Conservation (phyloP, 371 early-diverging fungal species). For the Rhizomucor pusillus region DNA sequence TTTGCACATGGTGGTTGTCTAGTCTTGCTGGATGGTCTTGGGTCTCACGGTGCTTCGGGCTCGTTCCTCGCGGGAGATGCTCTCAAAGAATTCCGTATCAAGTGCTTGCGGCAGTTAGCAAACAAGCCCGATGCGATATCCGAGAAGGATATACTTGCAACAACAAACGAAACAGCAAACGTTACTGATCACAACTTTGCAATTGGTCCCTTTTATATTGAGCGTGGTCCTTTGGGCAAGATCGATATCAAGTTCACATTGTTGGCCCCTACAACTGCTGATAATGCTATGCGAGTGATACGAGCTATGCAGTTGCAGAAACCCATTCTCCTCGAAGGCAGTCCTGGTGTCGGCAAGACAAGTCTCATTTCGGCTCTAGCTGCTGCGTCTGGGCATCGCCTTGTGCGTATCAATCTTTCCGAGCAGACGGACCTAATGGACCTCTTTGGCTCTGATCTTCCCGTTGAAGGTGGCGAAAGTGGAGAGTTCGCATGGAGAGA, state of each 20-base stretch:
- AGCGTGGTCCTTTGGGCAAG: slow-evolving; percentile 53
- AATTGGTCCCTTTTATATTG: slow-evolving; percentile 77
- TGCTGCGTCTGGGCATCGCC: slow-evolving; percentile 71
- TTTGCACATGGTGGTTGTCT: slow-evolving; percentile 92
- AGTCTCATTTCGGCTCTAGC: slow-evolving; percentile 90
- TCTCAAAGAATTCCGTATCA: slow-evolving; percentile 48
- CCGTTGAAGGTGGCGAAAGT: slow-evolving; percentile 84
- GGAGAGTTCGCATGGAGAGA: slow-evolving; percentile 97
- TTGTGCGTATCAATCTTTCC: slow-evolving; percentile 97
- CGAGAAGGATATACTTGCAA: slow-evolving; percentile 45
- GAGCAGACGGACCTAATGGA: slow-evolving; percentile 99
- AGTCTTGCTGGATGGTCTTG: slow-evolving; percentile 92
- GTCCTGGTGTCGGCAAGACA: slow-evolving; percentile 98
- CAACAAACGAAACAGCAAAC: slow-evolving; percentile 39
- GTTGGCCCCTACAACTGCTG: slow-evolving; percentile 85
- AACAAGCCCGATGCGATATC: slow-evolving; percentile 21
- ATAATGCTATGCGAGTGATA: slow-evolving; percentile 90
- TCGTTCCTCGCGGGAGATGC: slow-evolving; percentile 50
- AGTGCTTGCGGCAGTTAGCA: slow-evolving; percentile 51
- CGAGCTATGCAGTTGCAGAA: slow-evolving; percentile 93
- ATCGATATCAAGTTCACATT: slow-evolving; percentile 75
- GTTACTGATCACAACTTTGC: slow-evolving; percentile 53
- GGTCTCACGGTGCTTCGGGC: slow-evolving; percentile 85
- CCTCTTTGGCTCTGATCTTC: slow-evolving; percentile 97
- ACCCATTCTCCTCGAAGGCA: slow-evolving; percentile 97